phyloP scores from a whole-genome alignment of 768 basidiomycete species.

The Mycena filopes region DNA sequence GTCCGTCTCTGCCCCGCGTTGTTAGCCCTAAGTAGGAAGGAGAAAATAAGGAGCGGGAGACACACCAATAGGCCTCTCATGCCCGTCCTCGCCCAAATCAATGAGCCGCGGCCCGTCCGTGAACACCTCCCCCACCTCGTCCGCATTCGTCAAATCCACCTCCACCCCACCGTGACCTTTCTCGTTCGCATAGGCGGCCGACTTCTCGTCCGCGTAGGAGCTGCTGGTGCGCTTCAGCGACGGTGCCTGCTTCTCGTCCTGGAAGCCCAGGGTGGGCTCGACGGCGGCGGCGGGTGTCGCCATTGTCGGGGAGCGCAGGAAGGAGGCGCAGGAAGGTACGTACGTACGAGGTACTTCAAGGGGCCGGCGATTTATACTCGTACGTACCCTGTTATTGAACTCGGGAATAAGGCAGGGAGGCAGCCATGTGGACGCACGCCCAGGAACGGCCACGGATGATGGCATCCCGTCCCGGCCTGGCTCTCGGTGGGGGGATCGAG shows the following conservation, averaged over 20 bases:
- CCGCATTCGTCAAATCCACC: slow-evolving; percentile 25
- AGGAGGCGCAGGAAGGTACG: too few relatives aligned
- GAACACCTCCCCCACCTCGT: slow-evolving; percentile 41
- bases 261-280: slow-evolving; percentile 25
- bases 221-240: slow-evolving; percentile 10
- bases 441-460: too few relatives aligned
- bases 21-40: too few relatives aligned
- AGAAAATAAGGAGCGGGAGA: not conserved
- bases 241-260: slow-evolving; percentile 31
- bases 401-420: too few relatives aligned
- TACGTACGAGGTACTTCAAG: too few relatives aligned
- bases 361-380: too few relatives aligned
- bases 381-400: too few relatives aligned
- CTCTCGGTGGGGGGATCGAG: too few relatives aligned
- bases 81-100: slow-evolving; percentile 49
- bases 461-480: too few relatives aligned
- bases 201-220: slow-evolving; percentile 22
- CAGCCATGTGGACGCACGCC: too few relatives aligned
- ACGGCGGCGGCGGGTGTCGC: slow-evolving; percentile 28
- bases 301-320: too few relatives aligned
- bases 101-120: slow-evolving; percentile 42
- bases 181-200: too few relatives aligned
- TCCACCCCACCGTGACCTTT: slow-evolving; percentile 19
- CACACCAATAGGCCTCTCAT: slow-evolving; percentile 53
- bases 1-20: slow-evolving; percentile 40